Conservation (phyloP, 305 asterid species). For the Coffea humblotiana region DNA sequence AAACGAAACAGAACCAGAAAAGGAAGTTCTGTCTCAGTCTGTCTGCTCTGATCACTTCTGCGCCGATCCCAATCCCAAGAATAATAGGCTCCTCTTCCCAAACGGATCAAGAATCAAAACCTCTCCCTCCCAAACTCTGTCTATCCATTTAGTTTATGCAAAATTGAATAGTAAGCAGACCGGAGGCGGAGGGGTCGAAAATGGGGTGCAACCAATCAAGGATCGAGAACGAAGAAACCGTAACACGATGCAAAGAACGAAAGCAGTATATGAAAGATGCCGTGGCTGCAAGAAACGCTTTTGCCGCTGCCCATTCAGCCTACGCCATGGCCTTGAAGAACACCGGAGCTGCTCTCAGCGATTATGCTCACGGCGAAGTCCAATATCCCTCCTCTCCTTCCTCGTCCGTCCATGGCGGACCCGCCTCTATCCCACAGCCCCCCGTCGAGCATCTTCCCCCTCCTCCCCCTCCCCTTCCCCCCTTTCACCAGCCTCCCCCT, state of each 20-base stretch:
- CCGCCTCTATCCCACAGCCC: constrained; percentile 41
- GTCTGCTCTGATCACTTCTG: constrained; percentile 1
- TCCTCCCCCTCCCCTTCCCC: constrained; percentile 43
- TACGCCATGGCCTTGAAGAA: constrained; percentile 82
- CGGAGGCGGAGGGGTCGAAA: not conserved
- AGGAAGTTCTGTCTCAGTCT: not conserved
- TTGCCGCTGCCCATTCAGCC: constrained; percentile 93
- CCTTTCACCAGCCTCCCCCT: constrained; percentile 17
- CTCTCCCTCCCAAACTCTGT: not conserved
- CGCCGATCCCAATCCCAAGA: constrained; percentile 2
- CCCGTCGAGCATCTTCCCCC: constrained; percentile 49
- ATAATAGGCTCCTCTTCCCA: not conserved
- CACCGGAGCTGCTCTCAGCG: constrained; percentile 94
- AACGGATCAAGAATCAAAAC: not conserved
- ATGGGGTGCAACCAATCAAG: constrained; percentile 97
- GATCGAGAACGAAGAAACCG: constrained; percentile 96
- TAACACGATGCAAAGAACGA: constrained; percentile 84
- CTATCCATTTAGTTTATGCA: not conserved
- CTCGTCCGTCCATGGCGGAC: constrained; percentile 21
- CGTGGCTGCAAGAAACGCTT: constrained; percentile 79
- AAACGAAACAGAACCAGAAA: too few relatives aligned
- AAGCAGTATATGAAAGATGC: constrained; percentile 77
- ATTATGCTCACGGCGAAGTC: constrained; percentile 81
- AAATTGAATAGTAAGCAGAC: not conserved
- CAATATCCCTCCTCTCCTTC: constrained; percentile 35